Base-by-base conservation (phyloP, 768 basidiomycete genomes). In the Mycena chlorophos region DNA sequence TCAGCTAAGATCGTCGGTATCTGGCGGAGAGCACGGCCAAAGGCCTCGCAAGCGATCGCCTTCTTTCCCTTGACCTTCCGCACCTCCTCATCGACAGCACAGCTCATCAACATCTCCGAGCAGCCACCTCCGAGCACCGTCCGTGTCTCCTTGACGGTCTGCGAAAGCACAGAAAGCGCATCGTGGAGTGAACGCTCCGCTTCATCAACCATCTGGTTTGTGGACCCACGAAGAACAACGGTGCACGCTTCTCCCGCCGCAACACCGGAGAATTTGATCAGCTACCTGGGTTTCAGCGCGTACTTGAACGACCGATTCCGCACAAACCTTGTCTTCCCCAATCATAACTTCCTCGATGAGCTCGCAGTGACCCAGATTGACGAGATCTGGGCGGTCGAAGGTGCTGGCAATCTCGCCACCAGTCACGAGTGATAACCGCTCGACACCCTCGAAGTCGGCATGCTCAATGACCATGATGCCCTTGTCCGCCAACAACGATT, bases 181-280 rank as follows among this genome's bases (percentile, higher is more conserved):
- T 99, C 97, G 67, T 98, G 97, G 42, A 99, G 76, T 1, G 96
- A 98, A 12, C 97, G 88, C 66, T 98, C 97, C 1, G 97, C 97
- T 71, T 99, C 97, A 65, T 98, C 97, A 23, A 99, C 89, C 96
- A 99, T 99, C 69, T 99, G 97, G 58, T 88, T 89, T 20, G 97
- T 98, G 34, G 95, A 97, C 14, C 97, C 97, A 30, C 97, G 91
- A 6, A 99, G 82, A 26, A 99, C 96, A 50, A 98, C 94, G 0
- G 97, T 99, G 70, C 97, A 98, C 20, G 97, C 97, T 72, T 96
- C 87, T 13, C 96, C 96, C 19, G 96, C 94, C 13, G 95, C 94
- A 38, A 99, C 96, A 39, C 97, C 97, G 8, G 97, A 98, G 80
- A 99, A 99, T 75, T 98, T 99, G 78, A 98, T 97, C 58, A 99